Conservation (phyloP, 768 basidiomycete species). For the Xerocomellus chrysenteron region DNA sequence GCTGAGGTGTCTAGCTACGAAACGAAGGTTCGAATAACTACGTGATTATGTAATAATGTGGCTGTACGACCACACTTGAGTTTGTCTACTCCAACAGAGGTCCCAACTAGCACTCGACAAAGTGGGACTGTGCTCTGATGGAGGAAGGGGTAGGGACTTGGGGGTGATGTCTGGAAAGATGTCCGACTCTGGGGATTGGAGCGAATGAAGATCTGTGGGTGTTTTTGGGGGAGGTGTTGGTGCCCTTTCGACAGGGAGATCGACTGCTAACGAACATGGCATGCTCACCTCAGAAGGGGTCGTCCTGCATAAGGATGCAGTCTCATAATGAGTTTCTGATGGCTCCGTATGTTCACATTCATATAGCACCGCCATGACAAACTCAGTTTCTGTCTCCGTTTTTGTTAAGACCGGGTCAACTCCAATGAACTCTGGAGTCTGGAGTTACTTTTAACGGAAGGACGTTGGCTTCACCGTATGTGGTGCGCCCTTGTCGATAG, state of each 20-base stretch:
- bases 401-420: conserved; percentile 1
- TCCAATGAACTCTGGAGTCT: too few relatives aligned
- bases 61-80: too few relatives aligned
- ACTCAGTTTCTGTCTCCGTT: conserved; percentile 43
- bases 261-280: conserved; percentile 37
- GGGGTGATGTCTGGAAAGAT: conserved; percentile 19
- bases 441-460: too few relatives aligned
- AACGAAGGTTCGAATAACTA: too few relatives aligned
- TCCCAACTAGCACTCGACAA: conserved; percentile 20
- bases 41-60: too few relatives aligned
- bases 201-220: conserved; percentile 26
- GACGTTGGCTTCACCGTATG: too few relatives aligned
- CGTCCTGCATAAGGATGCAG: conserved; percentile 41
- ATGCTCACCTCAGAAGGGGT: conserved; percentile 36
- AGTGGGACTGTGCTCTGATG: conserved; percentile 33
- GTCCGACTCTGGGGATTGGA: conserved; percentile 28
- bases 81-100: too few relatives aligned
- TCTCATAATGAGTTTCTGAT: conserved; percentile 53
- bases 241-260: conserved; percentile 23
- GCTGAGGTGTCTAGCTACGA: too few relatives aligned
- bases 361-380: conserved; percentile 46
- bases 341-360: conserved; percentile 25
- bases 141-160: conserved; percentile 40
- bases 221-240: conserved; percentile 30
- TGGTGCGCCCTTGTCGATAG: too few relatives aligned